A percentile compares a stretch with the other conserved stretches of the same genome.
Conservation (phyloP, 257 asterid species). For the Coffea canephora region DNA sequence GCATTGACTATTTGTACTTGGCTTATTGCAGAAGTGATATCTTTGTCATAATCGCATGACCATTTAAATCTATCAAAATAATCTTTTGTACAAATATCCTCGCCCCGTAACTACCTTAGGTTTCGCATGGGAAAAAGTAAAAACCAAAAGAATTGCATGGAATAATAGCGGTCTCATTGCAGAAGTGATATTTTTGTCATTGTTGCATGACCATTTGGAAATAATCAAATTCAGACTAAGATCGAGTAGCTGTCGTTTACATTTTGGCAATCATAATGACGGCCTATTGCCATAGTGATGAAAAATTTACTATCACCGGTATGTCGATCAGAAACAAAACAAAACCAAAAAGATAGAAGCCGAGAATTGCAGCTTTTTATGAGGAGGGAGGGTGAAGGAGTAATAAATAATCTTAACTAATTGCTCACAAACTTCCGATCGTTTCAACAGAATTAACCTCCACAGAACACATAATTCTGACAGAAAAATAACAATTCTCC, state of each 20-base stretch:
- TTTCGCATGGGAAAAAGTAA: neutral
- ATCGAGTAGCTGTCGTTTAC: neutral
- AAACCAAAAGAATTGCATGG: no score
- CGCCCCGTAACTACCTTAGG: neutral
- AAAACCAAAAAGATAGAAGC: no score
- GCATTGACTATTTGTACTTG: neutral
- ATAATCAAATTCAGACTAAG: neutral
- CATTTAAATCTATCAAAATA: neutral
- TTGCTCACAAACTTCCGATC: neutral
- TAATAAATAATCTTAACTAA: neutral
- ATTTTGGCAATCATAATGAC: neutral
- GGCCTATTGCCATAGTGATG: neutral
- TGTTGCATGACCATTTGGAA: no score
- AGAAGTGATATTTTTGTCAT: no score
- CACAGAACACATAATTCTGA: neutral
- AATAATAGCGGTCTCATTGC: no score
- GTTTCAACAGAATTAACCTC: neutral
- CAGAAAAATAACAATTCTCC: neutral
- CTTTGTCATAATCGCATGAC: neutral
- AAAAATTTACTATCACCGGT: neutral
- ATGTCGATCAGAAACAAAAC: neutral
- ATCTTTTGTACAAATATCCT: neutral
- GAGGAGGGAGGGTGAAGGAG: no score
- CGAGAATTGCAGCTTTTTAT: no score
- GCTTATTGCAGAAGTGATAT: neutral